Conservation (phyloP, 2,329 filamentous ascomycete genomes). For the Plenodomus tracheiphilus region DNA sequence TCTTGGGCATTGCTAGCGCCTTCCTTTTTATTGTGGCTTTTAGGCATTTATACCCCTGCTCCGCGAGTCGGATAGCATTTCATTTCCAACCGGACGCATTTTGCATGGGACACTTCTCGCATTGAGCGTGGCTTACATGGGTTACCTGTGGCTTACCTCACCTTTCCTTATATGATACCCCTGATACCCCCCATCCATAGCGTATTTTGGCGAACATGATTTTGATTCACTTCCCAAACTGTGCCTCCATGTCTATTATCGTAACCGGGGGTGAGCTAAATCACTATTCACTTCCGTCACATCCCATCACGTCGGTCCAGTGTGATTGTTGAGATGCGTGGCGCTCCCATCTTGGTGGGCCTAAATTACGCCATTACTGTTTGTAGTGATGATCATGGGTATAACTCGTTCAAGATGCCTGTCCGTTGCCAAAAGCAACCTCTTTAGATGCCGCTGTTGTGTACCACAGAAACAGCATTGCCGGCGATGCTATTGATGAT, state of each 20-base stretch:
- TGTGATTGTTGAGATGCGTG: slow-evolving; percentile 28
- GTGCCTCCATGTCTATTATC: not conserved
- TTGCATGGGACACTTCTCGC: slow-evolving; percentile 26
- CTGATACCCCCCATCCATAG: slow-evolving; percentile 32
- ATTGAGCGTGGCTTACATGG: slow-evolving; percentile 29
- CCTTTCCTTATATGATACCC: slow-evolving; percentile 40
- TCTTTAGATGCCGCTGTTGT: too few relatives aligned
- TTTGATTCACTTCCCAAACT: not conserved
- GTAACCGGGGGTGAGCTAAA: not conserved
- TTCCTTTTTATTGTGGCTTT: too few relatives aligned
- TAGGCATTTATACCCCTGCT: slow-evolving; percentile 31
- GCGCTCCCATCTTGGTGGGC: slow-evolving; percentile 15
- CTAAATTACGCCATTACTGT: not conserved
- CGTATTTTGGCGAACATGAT: slow-evolving; percentile 9
- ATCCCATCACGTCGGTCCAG: not conserved
- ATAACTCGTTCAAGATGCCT: not conserved
- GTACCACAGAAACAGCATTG: too few relatives aligned
- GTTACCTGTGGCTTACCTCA: slow-evolving; percentile 32
- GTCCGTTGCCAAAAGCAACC: too few relatives aligned
- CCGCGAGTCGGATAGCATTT: slow-evolving; percentile 19
- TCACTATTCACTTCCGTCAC: not conserved
- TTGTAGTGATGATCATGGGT: not conserved
- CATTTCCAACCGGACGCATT: slow-evolving; percentile 9
- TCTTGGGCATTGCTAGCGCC: slow-evolving; percentile 19
- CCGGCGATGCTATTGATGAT: too few relatives aligned